phyloP scores from a whole-genome alignment of 2,329 filamentous ascomycete species.

The Botrytis hyacinthi region DNA sequence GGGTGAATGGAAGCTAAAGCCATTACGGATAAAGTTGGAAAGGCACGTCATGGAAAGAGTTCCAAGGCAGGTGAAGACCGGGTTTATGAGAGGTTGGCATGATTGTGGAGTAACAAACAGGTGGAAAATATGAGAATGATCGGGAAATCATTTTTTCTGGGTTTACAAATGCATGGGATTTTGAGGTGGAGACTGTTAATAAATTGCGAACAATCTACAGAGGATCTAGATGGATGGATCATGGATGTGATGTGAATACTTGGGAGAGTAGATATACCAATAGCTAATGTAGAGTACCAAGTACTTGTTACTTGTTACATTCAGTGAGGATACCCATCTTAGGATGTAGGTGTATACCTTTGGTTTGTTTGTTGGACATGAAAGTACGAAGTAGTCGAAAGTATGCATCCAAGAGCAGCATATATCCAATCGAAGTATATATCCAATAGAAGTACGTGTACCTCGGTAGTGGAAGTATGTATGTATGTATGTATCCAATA shows the following conservation, averaged over 20 bases:
- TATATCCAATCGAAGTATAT: no score
- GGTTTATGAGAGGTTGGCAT: slow-evolving; percentile 2
- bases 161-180: neutral
- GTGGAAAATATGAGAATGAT: neutral
- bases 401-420: no score
- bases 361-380: neutral
- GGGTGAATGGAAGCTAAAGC: slow-evolving; percentile 14
- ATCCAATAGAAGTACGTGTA: no score
- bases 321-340: neutral
- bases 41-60: slow-evolving; percentile 17
- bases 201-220: neutral
- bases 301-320: neutral
- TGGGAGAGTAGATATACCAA: no score
- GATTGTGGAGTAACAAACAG: neutral
- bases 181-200: neutral
- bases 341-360: neutral
- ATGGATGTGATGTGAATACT: neutral
- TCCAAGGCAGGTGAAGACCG: slow-evolving; percentile 5
- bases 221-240: neutral
- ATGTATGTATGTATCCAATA: neutral
- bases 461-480: neutral
- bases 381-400: neutral
- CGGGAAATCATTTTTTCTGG: neutral
- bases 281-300: neutral
- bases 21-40: slow-evolving; percentile 18